Conservation (phyloP, 2,329 filamentous ascomycete species). For the Monilinia fructicola region DNA sequence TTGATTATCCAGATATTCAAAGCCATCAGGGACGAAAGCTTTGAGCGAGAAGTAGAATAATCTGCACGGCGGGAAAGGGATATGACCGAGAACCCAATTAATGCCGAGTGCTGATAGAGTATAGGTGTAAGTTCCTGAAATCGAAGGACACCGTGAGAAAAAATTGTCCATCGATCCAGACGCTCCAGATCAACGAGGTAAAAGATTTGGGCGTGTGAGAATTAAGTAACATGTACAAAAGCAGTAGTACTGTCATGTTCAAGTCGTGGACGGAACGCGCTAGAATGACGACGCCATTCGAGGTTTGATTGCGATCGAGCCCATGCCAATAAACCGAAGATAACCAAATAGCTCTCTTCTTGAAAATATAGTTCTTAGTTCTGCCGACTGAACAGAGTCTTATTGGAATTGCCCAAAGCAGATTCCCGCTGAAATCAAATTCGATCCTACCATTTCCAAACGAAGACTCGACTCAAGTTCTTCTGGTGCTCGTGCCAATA, state of each 20-base stretch:
- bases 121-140: not conserved
- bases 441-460: not conserved
- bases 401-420: not conserved
- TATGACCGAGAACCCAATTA: not conserved
- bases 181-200: no score
- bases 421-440: not conserved
- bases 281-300: no score
- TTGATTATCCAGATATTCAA: not conserved
- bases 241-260: no score
- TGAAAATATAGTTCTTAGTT: not conserved
- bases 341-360: no score
- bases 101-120: not conserved
- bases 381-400: not conserved
- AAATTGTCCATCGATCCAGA: no score
- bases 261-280: no score
- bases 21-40: not conserved
- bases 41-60: not conserved
- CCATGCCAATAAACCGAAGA: no score
- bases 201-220: no score
- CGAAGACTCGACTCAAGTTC: not conserved
- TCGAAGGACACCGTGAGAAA: no score
- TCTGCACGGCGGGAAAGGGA: not conserved
- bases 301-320: no score
- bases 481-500: constrained; percentile 7
- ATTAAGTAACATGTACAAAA: no score